Evolutionary conservation across 208 protist species (phyloP).

Genomic region (Naegleria lovaniensis): DNA sequence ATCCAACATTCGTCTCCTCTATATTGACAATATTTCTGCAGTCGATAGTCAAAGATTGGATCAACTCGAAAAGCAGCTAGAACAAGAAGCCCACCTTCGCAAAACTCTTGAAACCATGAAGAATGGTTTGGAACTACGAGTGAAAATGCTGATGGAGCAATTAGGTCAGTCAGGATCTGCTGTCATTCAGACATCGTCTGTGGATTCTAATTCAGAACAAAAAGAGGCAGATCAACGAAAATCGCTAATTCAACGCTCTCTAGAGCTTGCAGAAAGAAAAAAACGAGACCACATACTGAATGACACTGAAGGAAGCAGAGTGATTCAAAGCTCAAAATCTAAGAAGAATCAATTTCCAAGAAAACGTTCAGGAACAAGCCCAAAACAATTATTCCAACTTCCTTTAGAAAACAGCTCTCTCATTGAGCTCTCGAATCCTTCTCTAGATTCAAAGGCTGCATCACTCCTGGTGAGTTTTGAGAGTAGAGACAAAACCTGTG

Average conservation of each 20-base stretch:
- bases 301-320: background rate
- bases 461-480: background rate
- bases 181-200: background rate
- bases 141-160: background rate
- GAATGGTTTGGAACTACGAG: background rate
- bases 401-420: background rate
- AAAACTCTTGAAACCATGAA: background rate
- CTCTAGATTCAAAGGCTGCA: background rate
- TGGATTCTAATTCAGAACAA: background rate
- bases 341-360: background rate
- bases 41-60: background rate
- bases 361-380: background rate
- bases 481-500: background rate
- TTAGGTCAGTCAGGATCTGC: background rate
- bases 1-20: background rate
- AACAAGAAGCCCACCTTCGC: background rate
- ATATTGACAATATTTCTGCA: background rate
- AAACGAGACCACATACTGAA: background rate
- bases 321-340: background rate
- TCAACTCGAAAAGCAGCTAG: background rate
- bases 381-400: background rate
- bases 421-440: background rate
- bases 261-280: background rate
- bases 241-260: background rate
- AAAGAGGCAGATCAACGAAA: background rate